Evolutionary conservation across 2,329 filamentous ascomycete species (phyloP).

Genomic region (Paecilomyces fulvus): DNA sequence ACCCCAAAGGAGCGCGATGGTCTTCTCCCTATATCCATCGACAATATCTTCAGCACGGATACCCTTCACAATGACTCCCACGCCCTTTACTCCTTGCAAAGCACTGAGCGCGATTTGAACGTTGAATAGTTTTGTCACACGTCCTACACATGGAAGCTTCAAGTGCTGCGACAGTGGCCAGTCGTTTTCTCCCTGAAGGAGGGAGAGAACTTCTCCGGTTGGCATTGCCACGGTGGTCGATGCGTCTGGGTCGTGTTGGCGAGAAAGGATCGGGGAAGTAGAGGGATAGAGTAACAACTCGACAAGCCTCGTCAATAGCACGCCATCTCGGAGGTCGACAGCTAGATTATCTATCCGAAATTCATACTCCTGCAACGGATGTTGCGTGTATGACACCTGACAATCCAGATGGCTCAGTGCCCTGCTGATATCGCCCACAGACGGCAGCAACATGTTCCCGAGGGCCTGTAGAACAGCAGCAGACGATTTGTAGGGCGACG

Average conservation of each 20-base stretch:
- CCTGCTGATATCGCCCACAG: constrained; percentile 49
- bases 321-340: constrained; percentile 53
- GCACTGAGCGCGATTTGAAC: constrained; percentile 50
- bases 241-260: constrained; percentile 19
- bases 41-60: constrained; percentile 52
- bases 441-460: constrained; percentile 47
- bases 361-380: constrained; percentile 50
- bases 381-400: constrained; percentile 46
- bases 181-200: constrained; percentile 24
- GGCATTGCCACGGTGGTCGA: constrained; percentile 40
- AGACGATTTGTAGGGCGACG: constrained; percentile 50
- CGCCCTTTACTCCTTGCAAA: constrained; percentile 36
- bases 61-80: constrained; percentile 32
- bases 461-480: constrained; percentile 44
- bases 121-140: constrained; percentile 52
- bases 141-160: constrained; percentile 48
- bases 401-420: constrained; percentile 50
- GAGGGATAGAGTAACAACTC: constrained; percentile 47
- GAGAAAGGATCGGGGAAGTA: constrained; percentile 16
- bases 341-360: constrained; percentile 54
- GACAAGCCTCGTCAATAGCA: constrained; percentile 51
- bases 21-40: constrained; percentile 57
- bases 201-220: constrained; percentile 34
- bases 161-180: constrained; percentile 49
- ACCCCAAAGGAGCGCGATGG: constrained; percentile 52